Percentiles rank a stretch among this genome's conserved stretches.
Evolutionary conservation across 352 stramenopile species (phyloP).

Genomic region (Pythium brachiatum): DNA sequence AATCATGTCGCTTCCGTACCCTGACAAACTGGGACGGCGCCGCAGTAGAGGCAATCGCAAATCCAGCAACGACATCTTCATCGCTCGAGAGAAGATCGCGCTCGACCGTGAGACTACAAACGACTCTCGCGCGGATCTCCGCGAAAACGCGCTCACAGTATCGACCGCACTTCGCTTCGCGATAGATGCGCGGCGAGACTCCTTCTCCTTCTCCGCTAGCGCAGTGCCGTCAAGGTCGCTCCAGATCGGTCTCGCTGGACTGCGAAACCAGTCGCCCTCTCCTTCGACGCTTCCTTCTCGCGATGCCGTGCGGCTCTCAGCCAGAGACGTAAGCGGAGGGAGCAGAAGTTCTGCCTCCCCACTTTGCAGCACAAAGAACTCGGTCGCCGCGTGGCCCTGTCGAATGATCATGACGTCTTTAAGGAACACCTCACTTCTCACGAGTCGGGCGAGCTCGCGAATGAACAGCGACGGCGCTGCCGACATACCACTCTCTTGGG

Average conservation of each 20-base stretch:
- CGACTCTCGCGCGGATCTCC: slow-evolving; percentile 15
- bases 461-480: slow-evolving; percentile 17
- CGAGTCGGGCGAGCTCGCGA: slow-evolving; percentile 22
- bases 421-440: slow-evolving; percentile 59
- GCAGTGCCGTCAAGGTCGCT: neutral
- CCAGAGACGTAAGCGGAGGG: slow-evolving; percentile 21
- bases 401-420: slow-evolving; percentile 52
- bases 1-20: slow-evolving; percentile 15
- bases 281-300: neutral
- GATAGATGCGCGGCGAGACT: neutral
- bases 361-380: slow-evolving; percentile 65
- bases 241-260: neutral
- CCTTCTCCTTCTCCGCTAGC: neutral
- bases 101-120: slow-evolving; percentile 8
- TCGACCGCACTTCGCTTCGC: neutral
- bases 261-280: neutral
- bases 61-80: slow-evolving; percentile 11
- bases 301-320: neutral
- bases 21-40: neutral
- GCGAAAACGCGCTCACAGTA: neutral
- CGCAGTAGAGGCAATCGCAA: slow-evolving; percentile 5
- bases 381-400: slow-evolving; percentile 46
- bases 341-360: slow-evolving; percentile 55
- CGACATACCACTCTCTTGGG: slow-evolving; percentile 13
- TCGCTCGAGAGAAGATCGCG: slow-evolving; percentile 9